Base-by-base conservation (phyloP, 2,329 filamentous ascomycete species). In the Pezicula carpinea region DNA sequence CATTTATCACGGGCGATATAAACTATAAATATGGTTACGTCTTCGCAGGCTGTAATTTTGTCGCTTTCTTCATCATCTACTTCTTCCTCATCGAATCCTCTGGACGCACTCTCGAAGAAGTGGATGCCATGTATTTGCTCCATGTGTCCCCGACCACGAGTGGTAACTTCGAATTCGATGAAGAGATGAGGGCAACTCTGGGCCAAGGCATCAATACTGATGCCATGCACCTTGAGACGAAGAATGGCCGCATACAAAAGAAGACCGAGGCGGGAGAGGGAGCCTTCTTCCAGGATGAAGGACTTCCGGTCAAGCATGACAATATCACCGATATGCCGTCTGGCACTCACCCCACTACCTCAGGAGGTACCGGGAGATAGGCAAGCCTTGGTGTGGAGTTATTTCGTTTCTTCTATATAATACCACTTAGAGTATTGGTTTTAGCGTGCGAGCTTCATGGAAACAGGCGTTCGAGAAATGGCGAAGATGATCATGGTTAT, bases 71-170 rank as follows among this genome's bases (percentile, higher is more conserved):
- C 0, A 65, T 89, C 11, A 83, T 90, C 23, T 91, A 85, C 70
- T 87, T 91, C 67, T 89, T 89, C 64, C 78, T 90, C 41, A 79
- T 85, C 48, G 86, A 91, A 63, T 82, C 61, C 76, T 81, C 44
- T 0, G 50, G 50, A 2, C 48, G 48, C 26, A 57, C 56, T 8
- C 39, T 58, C 4, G 56, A 58, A 39, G 56, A 58, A 39, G 50
- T 60, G 15, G 55, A 60, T 45, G 53, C 52, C 6, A 57, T 60
- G 57, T 60, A 60, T 19, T 43, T 60, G 7, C 38, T 56, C 21
- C 50, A 52, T 36, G 49, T 58, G 4, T 73, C 70, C 54, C 74
- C 75, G 31, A 39, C 46, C 8, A 45, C 43, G 33, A 53, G 50
- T 29, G 49, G 39, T 1, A 47, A 43, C 3, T 57, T 53, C 36